Percentiles rank a stretch among this genome's conserved stretches.
Conservation (phyloP, 2,329 filamentous ascomycete species). For the Alternaria postmessia region DNA sequence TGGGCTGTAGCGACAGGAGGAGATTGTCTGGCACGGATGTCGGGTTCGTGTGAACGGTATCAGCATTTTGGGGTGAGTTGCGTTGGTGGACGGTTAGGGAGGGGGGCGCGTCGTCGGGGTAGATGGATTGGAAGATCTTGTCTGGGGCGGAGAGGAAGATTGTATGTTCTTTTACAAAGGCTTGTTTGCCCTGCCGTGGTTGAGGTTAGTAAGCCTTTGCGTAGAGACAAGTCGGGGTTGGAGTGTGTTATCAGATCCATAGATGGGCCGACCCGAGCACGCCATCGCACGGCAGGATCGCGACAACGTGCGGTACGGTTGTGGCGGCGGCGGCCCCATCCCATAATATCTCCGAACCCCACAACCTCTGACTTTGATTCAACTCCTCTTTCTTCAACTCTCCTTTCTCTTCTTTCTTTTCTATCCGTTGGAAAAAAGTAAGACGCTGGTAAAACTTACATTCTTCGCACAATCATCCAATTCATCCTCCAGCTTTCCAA, state of each 20-base stretch:
- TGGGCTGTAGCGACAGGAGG: constrained; percentile 21
- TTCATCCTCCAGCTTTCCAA: constrained; percentile 22
- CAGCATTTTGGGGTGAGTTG: not conserved
- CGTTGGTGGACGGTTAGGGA: constrained; percentile 13
- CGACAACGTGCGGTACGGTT: constrained; percentile 3
- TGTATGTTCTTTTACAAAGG: constrained; percentile 26
- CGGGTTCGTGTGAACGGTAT: constrained; percentile 14
- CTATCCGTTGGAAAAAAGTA: too few relatives aligned
- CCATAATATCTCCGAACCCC: not conserved
- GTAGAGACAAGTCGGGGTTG: not conserved
- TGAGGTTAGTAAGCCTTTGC: not conserved
- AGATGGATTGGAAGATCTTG: constrained; percentile 15
- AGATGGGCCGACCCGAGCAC: constrained; percentile 11
- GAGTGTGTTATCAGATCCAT: not conserved
- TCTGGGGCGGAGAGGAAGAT: constrained; percentile 16
- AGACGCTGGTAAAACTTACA: constrained; percentile 15
- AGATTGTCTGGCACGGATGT: constrained; percentile 23
- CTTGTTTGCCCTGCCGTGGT: constrained; percentile 17
- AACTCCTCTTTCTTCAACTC: not conserved
- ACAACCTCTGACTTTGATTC: not conserved
- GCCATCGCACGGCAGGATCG: constrained; percentile 10
- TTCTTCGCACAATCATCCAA: constrained; percentile 21
- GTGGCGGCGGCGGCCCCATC: constrained; percentile 1
- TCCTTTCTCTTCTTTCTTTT: too few relatives aligned
- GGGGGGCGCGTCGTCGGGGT: constrained; percentile 2